Base-by-base conservation (phyloP, 352 stramenopile species). In the Pythium oligandrum region DNA sequence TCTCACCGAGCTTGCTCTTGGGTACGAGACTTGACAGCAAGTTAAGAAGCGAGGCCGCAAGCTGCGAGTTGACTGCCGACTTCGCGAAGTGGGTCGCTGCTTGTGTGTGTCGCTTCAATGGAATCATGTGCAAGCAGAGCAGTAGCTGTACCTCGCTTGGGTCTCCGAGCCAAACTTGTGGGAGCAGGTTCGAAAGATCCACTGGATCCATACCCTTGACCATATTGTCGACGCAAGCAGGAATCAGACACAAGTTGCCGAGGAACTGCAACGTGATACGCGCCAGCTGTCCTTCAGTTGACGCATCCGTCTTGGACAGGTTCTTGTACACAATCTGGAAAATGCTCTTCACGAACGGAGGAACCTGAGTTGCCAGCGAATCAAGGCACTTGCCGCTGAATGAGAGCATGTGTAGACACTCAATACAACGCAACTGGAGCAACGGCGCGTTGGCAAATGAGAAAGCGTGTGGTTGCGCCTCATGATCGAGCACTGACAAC, bases 241-340 rank as follows among this genome's bases (percentile, higher is more conserved):
- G 84, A 44, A 93, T 88, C 11, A 95, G 63, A 48, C 84, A 95
- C 44, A 95, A n/a, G 36, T 93, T 92, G 6, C 84, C 84, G 0
- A 95, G 68, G 45, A 95, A 53, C 56, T 95, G 84, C 11, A 95
- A 63, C 33, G 80, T 90, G 40, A 91, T 74, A 7, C 84, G 78
- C 50, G 80, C 80, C 2, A 95, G 55, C 55, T 93, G 83, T 11
- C 84, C 82, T 48, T 95, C 84, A 1, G 82, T 92, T 9, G 82
- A 88, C 49, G 82, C 82, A 34, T 95, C 83, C 0, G 73, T 80
- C 55, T 86, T 85, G 11, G 75, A 71, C 46, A 95, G 52, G 47
- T 93, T 83, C 52, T 80, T 86, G 66, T 95, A 95, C 44, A 95
- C 80, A 12, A 90, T 75, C 50, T 89, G 67, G 66, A 95, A 95